phyloP scores from a whole-genome alignment of 2,329 filamentous ascomycete genomes.

The Chaetomium sp. region DNA sequence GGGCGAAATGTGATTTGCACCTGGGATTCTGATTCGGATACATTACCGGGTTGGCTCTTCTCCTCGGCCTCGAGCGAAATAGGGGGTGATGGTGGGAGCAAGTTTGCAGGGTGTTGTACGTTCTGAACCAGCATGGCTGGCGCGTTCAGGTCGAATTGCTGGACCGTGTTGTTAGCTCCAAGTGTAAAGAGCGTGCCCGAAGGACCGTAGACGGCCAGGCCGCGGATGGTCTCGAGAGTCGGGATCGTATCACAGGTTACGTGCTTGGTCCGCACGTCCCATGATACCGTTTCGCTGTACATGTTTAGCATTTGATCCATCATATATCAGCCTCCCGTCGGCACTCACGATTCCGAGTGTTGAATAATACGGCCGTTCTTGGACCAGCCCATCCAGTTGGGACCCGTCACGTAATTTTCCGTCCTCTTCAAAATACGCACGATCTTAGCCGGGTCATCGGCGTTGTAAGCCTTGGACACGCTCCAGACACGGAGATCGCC shows the following conservation, averaged over 20 bases:
- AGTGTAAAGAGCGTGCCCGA: slow-evolving; percentile 92
- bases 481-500: slow-evolving; percentile 97
- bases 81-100: slow-evolving; percentile 78
- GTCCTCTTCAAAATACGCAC: slow-evolving; percentile 83
- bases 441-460: slow-evolving; percentile 78
- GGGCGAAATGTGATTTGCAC: slow-evolving; percentile 58
- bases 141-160: slow-evolving; percentile 93
- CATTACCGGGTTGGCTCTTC: slow-evolving; percentile 52
- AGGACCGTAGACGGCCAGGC: slow-evolving; percentile 84
- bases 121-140: slow-evolving; percentile 79
- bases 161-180: slow-evolving; percentile 82
- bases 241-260: slow-evolving; percentile 88
- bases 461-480: slow-evolving; percentile 75
- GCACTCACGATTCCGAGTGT: slow-evolving; percentile 80
- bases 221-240: slow-evolving; percentile 77
- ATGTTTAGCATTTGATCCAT: slow-evolving; percentile 32
- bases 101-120: slow-evolving; percentile 80
- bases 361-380: slow-evolving; percentile 97
- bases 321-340: not conserved
- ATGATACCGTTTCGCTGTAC: slow-evolving; percentile 80
- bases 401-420: slow-evolving; percentile 71
- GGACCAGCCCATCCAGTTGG: slow-evolving; percentile 98
- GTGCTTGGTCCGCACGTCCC: slow-evolving; percentile 98
- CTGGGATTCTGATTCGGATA: slow-evolving; percentile 56
- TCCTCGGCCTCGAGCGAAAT: slow-evolving; percentile 76